A percentile compares a stretch with the other conserved stretches of the same genome.
phyloP scores from a whole-genome alignment of 345 rosid genomes.

The Bruguiera parviflora region DNA sequence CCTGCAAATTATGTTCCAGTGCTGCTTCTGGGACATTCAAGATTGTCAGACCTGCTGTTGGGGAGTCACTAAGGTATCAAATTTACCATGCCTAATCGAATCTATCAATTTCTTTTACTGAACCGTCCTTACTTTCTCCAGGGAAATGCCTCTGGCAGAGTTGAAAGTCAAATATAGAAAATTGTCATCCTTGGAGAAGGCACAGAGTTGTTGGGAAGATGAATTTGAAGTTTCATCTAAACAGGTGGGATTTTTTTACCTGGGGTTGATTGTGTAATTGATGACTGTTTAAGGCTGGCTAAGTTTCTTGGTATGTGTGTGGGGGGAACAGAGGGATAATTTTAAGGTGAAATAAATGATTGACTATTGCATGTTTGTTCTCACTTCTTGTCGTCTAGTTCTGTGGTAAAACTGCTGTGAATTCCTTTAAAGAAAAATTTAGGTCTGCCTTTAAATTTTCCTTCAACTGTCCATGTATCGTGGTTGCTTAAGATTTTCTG shows the following conservation, averaged over 20 bases:
- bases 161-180: conserved; percentile 80
- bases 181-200: conserved; percentile 67
- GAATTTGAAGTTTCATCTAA: conserved; percentile 90
- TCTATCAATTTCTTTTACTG: conserved; percentile 7
- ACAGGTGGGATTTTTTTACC: conserved; percentile 38
- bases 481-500: background rate
- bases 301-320: too few species aligned
- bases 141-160: conserved; percentile 86
- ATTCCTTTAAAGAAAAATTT: too few species aligned
- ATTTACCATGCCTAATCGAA: conserved; percentile 10
- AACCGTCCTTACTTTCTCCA: conserved; percentile 23
- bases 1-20: conserved; percentile 38
- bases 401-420: too few species aligned
- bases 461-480: background rate
- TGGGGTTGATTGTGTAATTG: background rate
- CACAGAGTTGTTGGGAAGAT: conserved; percentile 86
- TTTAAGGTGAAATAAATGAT: too few species aligned
- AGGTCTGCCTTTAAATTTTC: too few species aligned
- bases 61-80: conserved; percentile 82
- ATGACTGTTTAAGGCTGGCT: background rate
- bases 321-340: too few species aligned
- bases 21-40: conserved; percentile 76
- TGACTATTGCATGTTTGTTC: too few species aligned
- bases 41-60: conserved; percentile 90
- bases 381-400: too few species aligned